phyloP scores from a whole-genome alignment of 371 early-diverging fungal genomes.

The Zancudomyces culisetae region DNA sequence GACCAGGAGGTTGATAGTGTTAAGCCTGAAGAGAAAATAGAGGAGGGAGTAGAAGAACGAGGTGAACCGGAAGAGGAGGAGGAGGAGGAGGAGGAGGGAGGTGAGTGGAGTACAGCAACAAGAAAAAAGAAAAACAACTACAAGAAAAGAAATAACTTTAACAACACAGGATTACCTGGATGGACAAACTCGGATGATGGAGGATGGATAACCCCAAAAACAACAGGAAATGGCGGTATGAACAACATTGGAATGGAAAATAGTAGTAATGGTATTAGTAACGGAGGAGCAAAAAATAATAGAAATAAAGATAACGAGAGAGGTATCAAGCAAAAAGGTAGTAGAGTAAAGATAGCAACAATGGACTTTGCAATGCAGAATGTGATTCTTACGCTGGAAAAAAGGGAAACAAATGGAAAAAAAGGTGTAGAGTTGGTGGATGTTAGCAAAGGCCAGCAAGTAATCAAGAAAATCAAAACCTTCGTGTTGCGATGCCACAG shows the following conservation, averaged over 20 bases:
- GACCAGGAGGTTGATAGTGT: neutral
- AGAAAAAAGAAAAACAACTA: conserved; percentile 4
- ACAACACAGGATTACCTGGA: conserved; percentile 3
- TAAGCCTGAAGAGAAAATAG: no score
- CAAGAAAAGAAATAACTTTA: conserved; percentile 22
- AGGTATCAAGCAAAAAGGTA: no score
- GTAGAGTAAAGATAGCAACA: no score
- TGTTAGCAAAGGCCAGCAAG: conserved; percentile 64
- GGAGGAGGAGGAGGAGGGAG: conserved; percentile 33
- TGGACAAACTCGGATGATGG: conserved; percentile 38
- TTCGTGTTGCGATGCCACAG: conserved; percentile 89
- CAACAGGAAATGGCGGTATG: no score
- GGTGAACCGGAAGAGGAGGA: conserved; percentile 12
- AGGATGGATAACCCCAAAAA: conserved; percentile 89
- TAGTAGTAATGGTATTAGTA: no score
- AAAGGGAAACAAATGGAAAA: no score
- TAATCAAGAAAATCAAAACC: conserved; percentile 56
- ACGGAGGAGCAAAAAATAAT: no score
- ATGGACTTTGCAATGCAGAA: conserved; percentile 96
- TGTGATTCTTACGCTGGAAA: conserved; percentile 81
- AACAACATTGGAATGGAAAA: no score
- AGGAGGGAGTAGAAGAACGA: neutral
- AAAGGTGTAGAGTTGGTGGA: no score
- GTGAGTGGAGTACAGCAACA: conserved; percentile 13
- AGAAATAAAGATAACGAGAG: no score